Evolutionary conservation across 768 basidiomycete genomes (phyloP), one percentile per base, ranked within the genome.

Genomic region (Phylloporus sp.): DNA sequence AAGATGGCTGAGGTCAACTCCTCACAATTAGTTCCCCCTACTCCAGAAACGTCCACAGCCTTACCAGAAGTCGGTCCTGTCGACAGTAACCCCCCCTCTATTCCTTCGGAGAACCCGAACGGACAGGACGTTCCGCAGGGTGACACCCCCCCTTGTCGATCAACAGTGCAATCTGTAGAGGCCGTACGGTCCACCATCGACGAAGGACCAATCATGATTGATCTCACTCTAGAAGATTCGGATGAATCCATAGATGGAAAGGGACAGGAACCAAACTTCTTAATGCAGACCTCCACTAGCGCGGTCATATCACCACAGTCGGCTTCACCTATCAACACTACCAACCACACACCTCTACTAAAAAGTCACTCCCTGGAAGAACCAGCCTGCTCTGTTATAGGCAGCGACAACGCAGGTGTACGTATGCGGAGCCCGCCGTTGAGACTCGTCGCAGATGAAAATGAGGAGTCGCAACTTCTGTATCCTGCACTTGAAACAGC

Each of bases 151-250:
- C 24, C 38, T 18, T 23, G 26, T 12, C 34, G n/a, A 22, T 38
- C 36, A 45, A 38, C 24, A 26, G 29, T 20, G 22, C 48, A 49
- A 12, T 22, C 38, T 43, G 26, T 40, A 36, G 22, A 47, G 27
- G 12, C 9, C 6, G 34, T n/a, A 53, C 42, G n/a, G 36, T 7
- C 40, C 42, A 13, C 48, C 34, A 29, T 39, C 20, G 39, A 41
- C 9, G 40, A 54, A 20, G 62, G 49, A 27, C 56, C 62, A 56
- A 59, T 62, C 51, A 62, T 53, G 55, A 67, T 65, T 18, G 64
- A 65, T 39, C 65, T 65, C 34, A 65, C 64, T 24, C 20, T 53
- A 28, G 64, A 65, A 0, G 57, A 64, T 45, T 59, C 59, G 32
- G 64, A 54, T 29, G 62, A 49, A 35, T 59, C 64, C 50, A 52